A percentile compares a stretch with the other conserved stretches of the same genome.
Conservation (phyloP, 257 asterid genomes). For the Capsicum baccatum region DNA sequence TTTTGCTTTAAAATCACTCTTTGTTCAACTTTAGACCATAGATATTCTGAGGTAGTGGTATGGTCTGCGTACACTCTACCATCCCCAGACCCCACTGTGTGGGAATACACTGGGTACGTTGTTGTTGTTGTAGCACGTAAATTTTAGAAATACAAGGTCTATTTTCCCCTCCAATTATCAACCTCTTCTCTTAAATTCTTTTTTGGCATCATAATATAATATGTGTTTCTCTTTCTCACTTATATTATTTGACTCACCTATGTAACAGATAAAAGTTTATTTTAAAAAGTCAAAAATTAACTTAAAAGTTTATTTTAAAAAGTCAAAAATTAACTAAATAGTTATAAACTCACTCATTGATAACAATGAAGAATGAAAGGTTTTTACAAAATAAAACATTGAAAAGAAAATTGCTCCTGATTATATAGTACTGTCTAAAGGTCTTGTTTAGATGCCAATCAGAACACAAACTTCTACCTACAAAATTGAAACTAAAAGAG, state of each 20-base stretch:
- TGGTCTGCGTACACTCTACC: too few species aligned
- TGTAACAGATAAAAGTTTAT: background rate
- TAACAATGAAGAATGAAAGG: background rate
- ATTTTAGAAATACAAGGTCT: background rate
- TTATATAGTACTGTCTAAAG: background rate
- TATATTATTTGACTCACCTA: constrained; percentile 1
- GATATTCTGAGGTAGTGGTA: background rate
- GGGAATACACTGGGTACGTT: too few species aligned
- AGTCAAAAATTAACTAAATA: background rate
- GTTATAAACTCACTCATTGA: background rate
- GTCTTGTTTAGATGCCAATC: background rate
- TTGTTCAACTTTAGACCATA: background rate
- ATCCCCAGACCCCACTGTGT: too few species aligned
- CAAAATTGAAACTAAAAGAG: background rate
- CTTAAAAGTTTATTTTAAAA: background rate
- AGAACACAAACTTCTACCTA: background rate
- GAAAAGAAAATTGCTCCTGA: background rate
- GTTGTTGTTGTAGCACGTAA: too few species aligned
- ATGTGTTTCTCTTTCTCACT: background rate
- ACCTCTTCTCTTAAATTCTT: background rate
- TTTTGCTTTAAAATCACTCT: background rate
- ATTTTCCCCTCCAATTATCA: background rate
- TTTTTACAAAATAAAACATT: background rate
- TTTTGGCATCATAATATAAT: background rate
- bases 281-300: background rate